A percentile compares a stretch with the other conserved stretches of the same genome.
These are phyloP conservation scores for Phytopythium ostracodes DNA, from an alignment of 352 stramenopile genomes.

Conservation along the genomic window DNA sequence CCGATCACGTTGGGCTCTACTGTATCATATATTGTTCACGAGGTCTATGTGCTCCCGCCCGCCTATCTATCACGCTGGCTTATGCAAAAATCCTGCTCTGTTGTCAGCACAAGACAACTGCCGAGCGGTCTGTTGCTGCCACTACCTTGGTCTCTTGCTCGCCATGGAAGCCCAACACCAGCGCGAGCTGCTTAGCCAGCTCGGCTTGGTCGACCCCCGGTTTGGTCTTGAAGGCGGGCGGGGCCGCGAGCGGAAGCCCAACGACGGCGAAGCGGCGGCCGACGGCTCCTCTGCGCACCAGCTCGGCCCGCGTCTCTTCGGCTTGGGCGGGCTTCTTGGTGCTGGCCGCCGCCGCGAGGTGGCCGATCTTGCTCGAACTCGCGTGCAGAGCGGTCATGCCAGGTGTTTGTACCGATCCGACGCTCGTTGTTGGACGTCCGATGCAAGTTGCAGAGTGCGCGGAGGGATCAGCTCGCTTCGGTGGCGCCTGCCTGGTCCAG, in stretches of 20 bases:
- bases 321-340: slow-evolving; percentile 7
- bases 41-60: background rate
- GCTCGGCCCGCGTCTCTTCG: slow-evolving; percentile 20
- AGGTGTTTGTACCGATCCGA: too few species aligned
- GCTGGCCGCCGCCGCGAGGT: background rate
- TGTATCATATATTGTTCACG: background rate
- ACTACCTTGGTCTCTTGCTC: background rate
- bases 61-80: background rate
- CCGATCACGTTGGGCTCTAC: background rate
- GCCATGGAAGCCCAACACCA: background rate
- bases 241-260: slow-evolving; percentile 9
- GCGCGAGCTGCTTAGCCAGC: background rate
- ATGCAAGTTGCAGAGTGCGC: background rate
- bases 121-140: background rate
- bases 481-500: background rate
- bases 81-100: background rate
- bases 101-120: background rate
- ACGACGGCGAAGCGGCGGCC: slow-evolving; percentile 29
- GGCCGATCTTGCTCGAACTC: background rate
- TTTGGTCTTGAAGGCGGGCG: background rate
- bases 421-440: too few species aligned
- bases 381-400: slow-evolving; percentile 1
- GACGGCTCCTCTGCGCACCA: slow-evolving; percentile 28
- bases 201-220: background rate
- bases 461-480: background rate